Evolutionary conservation across 2,329 filamentous ascomycete genomes (phyloP), one percentile per base, ranked within the genome.

Genomic region (Fusarium virguliforme): DNA sequence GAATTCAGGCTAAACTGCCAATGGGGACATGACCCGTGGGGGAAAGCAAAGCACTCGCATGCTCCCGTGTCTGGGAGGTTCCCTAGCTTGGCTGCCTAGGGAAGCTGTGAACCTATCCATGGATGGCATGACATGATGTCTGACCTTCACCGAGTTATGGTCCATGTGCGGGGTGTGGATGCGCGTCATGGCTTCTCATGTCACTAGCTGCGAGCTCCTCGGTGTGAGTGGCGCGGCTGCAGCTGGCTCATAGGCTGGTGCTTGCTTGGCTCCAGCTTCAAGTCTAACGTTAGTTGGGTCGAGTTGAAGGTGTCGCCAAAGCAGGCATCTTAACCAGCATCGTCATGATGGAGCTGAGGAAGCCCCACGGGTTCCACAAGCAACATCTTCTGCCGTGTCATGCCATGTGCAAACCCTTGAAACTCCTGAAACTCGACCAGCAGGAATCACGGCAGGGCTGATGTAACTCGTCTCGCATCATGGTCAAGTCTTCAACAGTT

Each of bases 1-100:
- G 43, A 48, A 64, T 74, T 75, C 73, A 75, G 73, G 73, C 73
- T 75, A 75, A 75, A 70, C 65, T 72, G 46, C 59, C 56, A 67
- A 67, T 70, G 62, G 58, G 62, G 65, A 60, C 69, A 57, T 58
- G 55, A 64, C 55, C 65, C 69, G 66, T 28, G 46, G 43, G 63
- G 55, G 32, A 26, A 38, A n/a, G 13, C 13, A 34, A 34, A 26
- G 28, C 5, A 40, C 32, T 51, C 24, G 13, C 57, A 65, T 61
- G 40, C 18, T 40, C 60, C 50, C 41, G 22, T n/a, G 22, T 28
- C 22, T 34, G 30, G 46, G 48, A 34, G n/a, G 38, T 15, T 53
- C 15, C 15, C 48, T 54, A 37, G 34, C 22, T 37, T 8, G 15
- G 6, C 34, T 10, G 13, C 3, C 8, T 35, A 18, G 34, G 22